Evolutionary conservation across 768 basidiomycete genomes (phyloP).

Genomic region (Hericium erinaceus): DNA sequence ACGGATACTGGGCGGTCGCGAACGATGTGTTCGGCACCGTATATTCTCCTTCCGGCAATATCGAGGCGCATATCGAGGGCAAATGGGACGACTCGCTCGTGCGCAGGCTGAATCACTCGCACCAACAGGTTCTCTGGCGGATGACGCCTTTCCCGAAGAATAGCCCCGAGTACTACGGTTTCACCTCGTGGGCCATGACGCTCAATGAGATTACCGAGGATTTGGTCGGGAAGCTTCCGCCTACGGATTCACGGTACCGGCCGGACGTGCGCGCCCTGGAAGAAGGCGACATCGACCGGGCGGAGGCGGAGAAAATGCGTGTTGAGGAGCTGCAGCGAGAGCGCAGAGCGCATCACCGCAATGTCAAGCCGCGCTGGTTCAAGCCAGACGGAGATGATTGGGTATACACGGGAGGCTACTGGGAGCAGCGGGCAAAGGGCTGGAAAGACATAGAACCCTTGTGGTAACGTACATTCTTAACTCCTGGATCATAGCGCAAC

Average conservation of each 20-base stretch:
- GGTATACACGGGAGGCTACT: conserved; percentile 73
- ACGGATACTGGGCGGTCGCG: conserved; percentile 72
- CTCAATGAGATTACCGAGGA: conserved; percentile 73
- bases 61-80: conserved; percentile 63
- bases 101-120: conserved; percentile 56
- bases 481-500: background rate
- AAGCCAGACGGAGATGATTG: conserved; percentile 60
- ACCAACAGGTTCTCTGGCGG: conserved; percentile 73
- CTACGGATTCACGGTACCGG: conserved; percentile 74
- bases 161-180: conserved; percentile 67
- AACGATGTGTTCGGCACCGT: conserved; percentile 64
- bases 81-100: conserved; percentile 83
- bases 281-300: conserved; percentile 58
- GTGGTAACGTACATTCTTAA: conserved; percentile 39
- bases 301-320: conserved; percentile 62
- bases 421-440: conserved; percentile 60
- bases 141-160: conserved; percentile 66
- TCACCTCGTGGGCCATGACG: conserved; percentile 70
- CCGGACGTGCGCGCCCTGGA: conserved; percentile 81
- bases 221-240: conserved; percentile 52
- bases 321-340: conserved; percentile 74
- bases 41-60: conserved; percentile 41
- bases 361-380: conserved; percentile 68
- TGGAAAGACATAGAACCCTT: conserved; percentile 55
- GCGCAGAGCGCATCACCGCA: conserved; percentile 51